Evolutionary conservation across 108 stramenopile genomes (phyloP).

Genomic region (Nannochloropsis salina): DNA sequence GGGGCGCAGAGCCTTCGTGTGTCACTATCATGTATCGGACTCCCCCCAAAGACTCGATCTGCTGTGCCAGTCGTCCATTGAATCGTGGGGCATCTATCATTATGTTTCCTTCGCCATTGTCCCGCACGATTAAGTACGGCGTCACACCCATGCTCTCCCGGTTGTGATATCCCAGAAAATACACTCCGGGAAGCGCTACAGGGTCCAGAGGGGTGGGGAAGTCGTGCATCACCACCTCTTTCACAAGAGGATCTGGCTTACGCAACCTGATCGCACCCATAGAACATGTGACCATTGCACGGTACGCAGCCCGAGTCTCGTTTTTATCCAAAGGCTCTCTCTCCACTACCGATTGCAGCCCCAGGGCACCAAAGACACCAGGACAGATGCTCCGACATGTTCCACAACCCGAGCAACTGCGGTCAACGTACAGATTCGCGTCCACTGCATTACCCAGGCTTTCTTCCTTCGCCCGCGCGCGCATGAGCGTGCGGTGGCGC

Average conservation of each 20-base stretch:
- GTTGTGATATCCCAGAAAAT: slow-evolving; percentile 20
- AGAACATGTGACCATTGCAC: slow-evolving; percentile 5
- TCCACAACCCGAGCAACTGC: background rate
- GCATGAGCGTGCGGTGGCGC: background rate
- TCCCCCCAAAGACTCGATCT: background rate
- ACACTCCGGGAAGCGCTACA: background rate
- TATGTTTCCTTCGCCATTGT: slow-evolving; percentile 1
- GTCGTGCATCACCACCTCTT: slow-evolving; percentile 19
- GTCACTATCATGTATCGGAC: background rate
- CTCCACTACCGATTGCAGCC: background rate
- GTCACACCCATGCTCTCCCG: slow-evolving; percentile 2
- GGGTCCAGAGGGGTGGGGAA: slow-evolving; percentile 4
- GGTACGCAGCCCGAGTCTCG: background rate
- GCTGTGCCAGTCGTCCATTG: background rate
- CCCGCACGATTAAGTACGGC: slow-evolving; percentile 5
- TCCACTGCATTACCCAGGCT: background rate
- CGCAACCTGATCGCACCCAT: background rate
- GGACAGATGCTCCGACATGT: background rate
- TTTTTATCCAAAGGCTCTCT: background rate
- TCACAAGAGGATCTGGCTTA: background rate
- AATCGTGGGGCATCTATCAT: slow-evolving; percentile 8
- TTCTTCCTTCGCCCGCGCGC: background rate
- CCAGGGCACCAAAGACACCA: background rate
- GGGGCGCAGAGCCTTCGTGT: background rate
- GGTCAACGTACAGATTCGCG: background rate